Evolutionary conservation across 2,329 filamentous ascomycete genomes (phyloP).

Genomic region (Pseudocercospora crystallina): DNA sequence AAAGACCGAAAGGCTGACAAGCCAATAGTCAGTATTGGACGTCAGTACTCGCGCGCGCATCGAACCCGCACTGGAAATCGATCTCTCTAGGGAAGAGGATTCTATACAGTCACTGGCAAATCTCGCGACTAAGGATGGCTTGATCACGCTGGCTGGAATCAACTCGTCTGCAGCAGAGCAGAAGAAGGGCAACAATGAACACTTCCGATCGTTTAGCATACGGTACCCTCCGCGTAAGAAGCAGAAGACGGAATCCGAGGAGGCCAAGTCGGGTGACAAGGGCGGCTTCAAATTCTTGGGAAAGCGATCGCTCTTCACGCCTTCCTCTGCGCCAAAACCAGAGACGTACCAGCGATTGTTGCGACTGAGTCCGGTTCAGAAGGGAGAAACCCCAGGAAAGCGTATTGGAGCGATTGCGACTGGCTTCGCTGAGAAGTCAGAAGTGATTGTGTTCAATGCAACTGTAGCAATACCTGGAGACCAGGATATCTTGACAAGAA

Average conservation of each 20-base stretch:
- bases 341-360: slow-evolving; percentile 62
- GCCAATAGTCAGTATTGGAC: slow-evolving; percentile 65
- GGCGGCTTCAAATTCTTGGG: slow-evolving; percentile 49
- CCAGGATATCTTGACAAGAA: slow-evolving; percentile 55
- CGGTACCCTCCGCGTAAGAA: slow-evolving; percentile 52
- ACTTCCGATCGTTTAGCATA: slow-evolving; percentile 75
- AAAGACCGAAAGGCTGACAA: slow-evolving; percentile 4
- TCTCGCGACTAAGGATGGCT: slow-evolving; percentile 58
- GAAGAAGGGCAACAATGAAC: slow-evolving; percentile 74
- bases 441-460: slow-evolving; percentile 78
- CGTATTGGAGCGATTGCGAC: slow-evolving; percentile 78
- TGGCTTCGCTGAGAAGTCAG: slow-evolving; percentile 67
- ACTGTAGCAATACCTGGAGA: slow-evolving; percentile 53
- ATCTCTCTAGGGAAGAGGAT: slow-evolving; percentile 81
- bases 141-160: slow-evolving; percentile 69
- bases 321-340: slow-evolving; percentile 44
- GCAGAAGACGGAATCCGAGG: slow-evolving; percentile 36
- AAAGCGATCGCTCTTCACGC: slow-evolving; percentile 53
- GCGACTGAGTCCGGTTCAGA: slow-evolving; percentile 56
- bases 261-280: slow-evolving; percentile 37
- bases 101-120: slow-evolving; percentile 80
- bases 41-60: slow-evolving; percentile 66
- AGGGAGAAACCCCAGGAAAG: slow-evolving; percentile 51
- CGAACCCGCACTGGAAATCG: slow-evolving; percentile 66
- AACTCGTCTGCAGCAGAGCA: slow-evolving; percentile 76